Evolutionary conservation across 352 stramenopile species (phyloP).

Genomic region (Phytophthora constricta): DNA sequence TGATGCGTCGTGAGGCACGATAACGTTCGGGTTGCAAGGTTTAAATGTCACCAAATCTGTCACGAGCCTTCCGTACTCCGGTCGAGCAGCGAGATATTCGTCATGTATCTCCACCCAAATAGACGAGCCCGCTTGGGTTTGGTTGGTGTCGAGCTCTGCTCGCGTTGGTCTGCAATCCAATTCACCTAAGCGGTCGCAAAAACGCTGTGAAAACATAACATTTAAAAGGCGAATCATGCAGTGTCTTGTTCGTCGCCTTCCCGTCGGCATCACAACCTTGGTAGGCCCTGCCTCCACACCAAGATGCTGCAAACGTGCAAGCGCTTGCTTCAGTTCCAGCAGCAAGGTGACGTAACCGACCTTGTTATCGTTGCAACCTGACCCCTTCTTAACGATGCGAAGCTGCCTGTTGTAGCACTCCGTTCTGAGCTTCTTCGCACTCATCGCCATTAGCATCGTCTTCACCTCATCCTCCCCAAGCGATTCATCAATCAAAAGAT

Average conservation of each 20-base stretch:
- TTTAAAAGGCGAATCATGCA: conserved; percentile 11
- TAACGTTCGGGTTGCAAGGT: background rate
- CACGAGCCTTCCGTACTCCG: background rate
- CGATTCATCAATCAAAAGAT: no score
- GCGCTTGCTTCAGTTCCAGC: conserved; percentile 3
- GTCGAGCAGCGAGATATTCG: background rate
- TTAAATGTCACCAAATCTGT: background rate
- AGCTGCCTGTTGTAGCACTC: conserved; percentile 8
- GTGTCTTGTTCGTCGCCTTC: background rate
- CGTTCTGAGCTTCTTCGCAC: background rate
- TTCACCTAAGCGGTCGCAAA: background rate
- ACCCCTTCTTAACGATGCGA: conserved; percentile 10
- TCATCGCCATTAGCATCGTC: no score
- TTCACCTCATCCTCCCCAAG: no score
- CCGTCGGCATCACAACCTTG: background rate
- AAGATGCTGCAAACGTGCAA: conserved; percentile 2
- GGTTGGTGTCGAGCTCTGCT: conserved; percentile 4
- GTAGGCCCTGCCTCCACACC: background rate
- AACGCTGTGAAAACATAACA: conserved; percentile 3
- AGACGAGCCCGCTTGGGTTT: background rate
- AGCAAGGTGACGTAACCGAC: conserved; percentile 3
- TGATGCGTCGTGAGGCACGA: background rate
- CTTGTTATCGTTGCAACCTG: conserved; percentile 8
- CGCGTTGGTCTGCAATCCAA: conserved; percentile 3
- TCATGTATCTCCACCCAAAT: conserved; percentile 1